phyloP scores from a whole-genome alignment of 768 basidiomycete genomes.

The Tylopilus sp. region DNA sequence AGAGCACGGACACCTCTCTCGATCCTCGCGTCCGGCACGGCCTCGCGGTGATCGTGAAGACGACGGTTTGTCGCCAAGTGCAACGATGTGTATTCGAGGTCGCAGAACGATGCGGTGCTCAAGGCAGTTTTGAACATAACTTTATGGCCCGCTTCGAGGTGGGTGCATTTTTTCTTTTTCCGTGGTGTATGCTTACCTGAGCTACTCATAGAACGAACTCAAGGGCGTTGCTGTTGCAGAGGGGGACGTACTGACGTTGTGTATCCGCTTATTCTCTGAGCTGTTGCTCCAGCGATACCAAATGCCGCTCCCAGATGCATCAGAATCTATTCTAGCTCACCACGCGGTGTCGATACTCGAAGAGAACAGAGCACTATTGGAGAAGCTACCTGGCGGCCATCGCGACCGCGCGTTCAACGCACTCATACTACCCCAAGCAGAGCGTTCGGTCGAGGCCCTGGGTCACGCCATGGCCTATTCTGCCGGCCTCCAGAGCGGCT shows the following conservation, averaged over 20 bases:
- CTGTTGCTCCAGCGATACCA: slow-evolving; percentile 52
- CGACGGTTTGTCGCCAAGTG: slow-evolving; percentile 37
- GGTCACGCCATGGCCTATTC: slow-evolving; percentile 63
- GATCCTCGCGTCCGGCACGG: slow-evolving; percentile 1
- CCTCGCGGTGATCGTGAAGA: not conserved
- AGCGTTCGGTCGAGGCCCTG: slow-evolving; percentile 53
- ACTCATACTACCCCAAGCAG: slow-evolving; percentile 54
- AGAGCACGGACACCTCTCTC: not conserved
- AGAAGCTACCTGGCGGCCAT: slow-evolving; percentile 26
- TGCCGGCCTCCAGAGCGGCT: slow-evolving; percentile 40
- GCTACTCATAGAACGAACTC: slow-evolving; percentile 35
- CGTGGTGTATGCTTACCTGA: not conserved
- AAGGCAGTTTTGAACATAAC: slow-evolving; percentile 63
- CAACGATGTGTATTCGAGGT: slow-evolving; percentile 49
- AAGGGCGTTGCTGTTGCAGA: slow-evolving; percentile 60
- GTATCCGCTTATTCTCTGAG: slow-evolving; percentile 58
- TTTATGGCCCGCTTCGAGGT: slow-evolving; percentile 57
- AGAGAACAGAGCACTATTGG: slow-evolving; percentile 42
- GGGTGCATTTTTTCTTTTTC: slow-evolving; percentile 3
- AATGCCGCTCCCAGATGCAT: slow-evolving; percentile 42
- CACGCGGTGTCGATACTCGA: slow-evolving; percentile 47
- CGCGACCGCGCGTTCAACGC: slow-evolving; percentile 40
- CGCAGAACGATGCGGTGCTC: slow-evolving; percentile 64
- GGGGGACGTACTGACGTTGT: slow-evolving; percentile 48
- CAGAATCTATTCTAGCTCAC: slow-evolving; percentile 49